Conservation (phyloP, 2,329 filamentous ascomycete genomes). For the Hypoxylon sp. region DNA sequence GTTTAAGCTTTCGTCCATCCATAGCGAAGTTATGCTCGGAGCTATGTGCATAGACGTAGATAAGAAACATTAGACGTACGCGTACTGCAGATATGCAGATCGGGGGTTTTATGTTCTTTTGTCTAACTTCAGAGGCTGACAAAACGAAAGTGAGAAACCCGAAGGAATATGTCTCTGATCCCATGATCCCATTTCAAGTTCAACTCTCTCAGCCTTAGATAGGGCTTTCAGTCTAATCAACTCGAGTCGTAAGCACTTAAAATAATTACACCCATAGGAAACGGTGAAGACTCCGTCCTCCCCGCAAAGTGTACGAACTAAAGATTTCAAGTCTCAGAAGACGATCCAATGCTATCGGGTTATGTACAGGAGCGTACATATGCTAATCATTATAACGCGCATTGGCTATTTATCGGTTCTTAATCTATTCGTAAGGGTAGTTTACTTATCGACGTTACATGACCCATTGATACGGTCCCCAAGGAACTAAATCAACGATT, state of each 20-base stretch:
- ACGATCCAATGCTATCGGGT: not conserved
- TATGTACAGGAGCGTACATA: slow-evolving; percentile 7
- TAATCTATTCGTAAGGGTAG: slow-evolving; percentile 4
- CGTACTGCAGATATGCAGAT: not conserved
- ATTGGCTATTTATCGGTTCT: slow-evolving; percentile 7
- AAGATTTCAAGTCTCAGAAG: slow-evolving; percentile 1
- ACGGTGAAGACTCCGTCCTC: not conserved
- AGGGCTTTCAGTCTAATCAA: not conserved
- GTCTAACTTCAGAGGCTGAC: slow-evolving; percentile 2
- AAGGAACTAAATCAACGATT: slow-evolving; percentile 18
- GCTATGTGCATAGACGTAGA: slow-evolving; percentile 17
- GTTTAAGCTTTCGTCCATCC: slow-evolving; percentile 7
- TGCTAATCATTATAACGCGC: slow-evolving; percentile 1
- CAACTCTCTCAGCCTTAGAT: slow-evolving; percentile 23
- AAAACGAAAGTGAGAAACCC: slow-evolving; percentile 16
- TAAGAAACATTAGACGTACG: slow-evolving; percentile 16
- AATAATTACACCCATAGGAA: slow-evolving; percentile 1
- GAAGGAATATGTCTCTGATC: slow-evolving; percentile 26
- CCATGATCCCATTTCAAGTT: slow-evolving; percentile 15
- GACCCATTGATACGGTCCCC: slow-evolving; percentile 16
- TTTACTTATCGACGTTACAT: slow-evolving; percentile 34
- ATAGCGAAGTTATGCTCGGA: slow-evolving; percentile 18
- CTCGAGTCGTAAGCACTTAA: not conserved
- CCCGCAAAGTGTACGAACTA: not conserved
- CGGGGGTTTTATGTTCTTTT: slow-evolving; percentile 15